Evolutionary conservation across 345 rosid species (phyloP).

Genomic region (Microcos paniculata): DNA sequence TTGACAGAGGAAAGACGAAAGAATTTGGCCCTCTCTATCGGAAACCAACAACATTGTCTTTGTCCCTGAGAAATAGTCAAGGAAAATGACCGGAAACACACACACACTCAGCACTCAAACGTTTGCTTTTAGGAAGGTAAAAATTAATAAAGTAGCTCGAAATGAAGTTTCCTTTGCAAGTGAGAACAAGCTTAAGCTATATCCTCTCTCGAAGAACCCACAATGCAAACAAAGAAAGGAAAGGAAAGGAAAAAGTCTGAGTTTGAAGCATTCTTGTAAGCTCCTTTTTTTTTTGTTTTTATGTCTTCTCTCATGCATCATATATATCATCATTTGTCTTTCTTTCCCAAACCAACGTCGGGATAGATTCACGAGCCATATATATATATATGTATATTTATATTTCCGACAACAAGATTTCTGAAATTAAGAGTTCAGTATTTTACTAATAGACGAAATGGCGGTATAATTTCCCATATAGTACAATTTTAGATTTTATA

Average conservation of each 20-base stretch:
- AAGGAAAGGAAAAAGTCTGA: not conserved
- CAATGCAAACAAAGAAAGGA: not conserved
- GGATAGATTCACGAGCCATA: not conserved
- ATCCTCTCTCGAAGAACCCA: not conserved
- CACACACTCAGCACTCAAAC: too few relatives aligned
- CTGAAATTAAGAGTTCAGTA: too few relatives aligned
- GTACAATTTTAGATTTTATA: not conserved
- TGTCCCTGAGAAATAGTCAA: slow-evolving; percentile 2
- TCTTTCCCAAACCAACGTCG: not conserved
- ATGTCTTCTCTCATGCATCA: not conserved
- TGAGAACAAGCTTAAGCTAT: not conserved
- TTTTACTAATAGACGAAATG: too few relatives aligned
- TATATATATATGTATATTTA: too few relatives aligned
- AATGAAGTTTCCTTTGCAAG: slow-evolving; percentile 18
- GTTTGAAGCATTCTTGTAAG: not conserved
- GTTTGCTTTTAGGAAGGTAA: not conserved
- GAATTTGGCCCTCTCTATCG: not conserved
- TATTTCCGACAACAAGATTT: too few relatives aligned
- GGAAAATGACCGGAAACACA: not conserved
- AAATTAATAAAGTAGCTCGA: not conserved
- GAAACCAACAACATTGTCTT: slow-evolving; percentile 1
- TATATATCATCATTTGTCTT: not conserved
- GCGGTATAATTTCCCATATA: too few relatives aligned
- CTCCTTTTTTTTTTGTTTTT: not conserved
- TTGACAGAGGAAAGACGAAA: slow-evolving; percentile 13